These are phyloP conservation scores for Pythium aristosporum DNA, from an alignment of 352 stramenopile species.

Conservation along the genomic window DNA sequence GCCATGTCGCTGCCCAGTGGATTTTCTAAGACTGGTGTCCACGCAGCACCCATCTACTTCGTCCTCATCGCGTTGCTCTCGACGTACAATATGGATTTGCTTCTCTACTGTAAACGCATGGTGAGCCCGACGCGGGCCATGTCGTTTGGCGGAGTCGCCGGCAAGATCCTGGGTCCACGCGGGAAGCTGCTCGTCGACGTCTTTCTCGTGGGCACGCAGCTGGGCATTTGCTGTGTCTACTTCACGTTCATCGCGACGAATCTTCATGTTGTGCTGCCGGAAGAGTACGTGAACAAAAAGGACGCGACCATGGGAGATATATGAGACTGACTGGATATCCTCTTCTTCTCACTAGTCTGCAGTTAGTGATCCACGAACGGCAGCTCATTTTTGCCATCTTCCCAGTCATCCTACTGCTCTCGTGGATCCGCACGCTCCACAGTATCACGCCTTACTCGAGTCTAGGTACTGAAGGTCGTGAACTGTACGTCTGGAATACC, in stretches of 20 bases:
- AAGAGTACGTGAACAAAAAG: constrained; percentile 35
- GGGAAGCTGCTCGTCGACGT: constrained; percentile 76
- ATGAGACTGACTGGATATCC: not conserved
- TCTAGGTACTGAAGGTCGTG: constrained; percentile 35
- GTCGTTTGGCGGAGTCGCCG: constrained; percentile 74
- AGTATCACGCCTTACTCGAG: constrained; percentile 76
- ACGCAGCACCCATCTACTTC: constrained; percentile 59
- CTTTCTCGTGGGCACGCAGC: constrained; percentile 75
- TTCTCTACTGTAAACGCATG: constrained; percentile 63
- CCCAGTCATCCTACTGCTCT: constrained; percentile 64
- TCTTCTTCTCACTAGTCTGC: constrained; percentile 32
- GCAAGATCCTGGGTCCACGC: constrained; percentile 51
- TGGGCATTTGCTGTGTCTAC: constrained; percentile 84
- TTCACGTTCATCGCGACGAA: constrained; percentile 86
- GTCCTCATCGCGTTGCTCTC: constrained; percentile 64
- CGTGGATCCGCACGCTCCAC: constrained; percentile 71
- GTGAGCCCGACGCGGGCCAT: constrained; percentile 53
- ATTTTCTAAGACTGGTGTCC: constrained; percentile 74
- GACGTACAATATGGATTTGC: constrained; percentile 84
- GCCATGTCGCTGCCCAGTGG: constrained; percentile 78
- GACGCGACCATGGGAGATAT: not conserved
- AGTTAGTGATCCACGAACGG: constrained; percentile 61
- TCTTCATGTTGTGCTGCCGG: constrained; percentile 68
- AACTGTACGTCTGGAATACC: not conserved
- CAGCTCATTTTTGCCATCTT: constrained; percentile 80